Evolutionary conservation across 2,329 filamentous ascomycete species (phyloP).

Genomic region (Penicillium sp.): DNA sequence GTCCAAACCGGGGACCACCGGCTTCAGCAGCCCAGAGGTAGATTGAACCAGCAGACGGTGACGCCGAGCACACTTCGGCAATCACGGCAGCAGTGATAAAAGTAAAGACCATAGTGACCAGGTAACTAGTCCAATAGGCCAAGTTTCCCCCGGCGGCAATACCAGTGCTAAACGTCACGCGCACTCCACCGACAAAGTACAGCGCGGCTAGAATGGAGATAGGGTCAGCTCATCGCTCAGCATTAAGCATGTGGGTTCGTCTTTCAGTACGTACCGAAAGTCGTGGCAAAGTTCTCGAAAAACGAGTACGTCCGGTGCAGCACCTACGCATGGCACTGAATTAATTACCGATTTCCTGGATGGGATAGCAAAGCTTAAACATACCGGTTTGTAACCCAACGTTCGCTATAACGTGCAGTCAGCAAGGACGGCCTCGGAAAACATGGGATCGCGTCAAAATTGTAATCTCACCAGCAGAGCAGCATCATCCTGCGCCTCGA

Average conservation of each 20-base stretch:
- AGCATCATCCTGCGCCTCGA: conserved; percentile 40
- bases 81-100: conserved; percentile 65
- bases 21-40: conserved; percentile 66
- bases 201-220: conserved; percentile 53
- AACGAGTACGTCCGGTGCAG: conserved; percentile 61
- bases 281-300: conserved; percentile 63
- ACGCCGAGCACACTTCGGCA: conserved; percentile 63
- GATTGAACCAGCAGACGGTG: conserved; percentile 62
- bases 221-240: background rate
- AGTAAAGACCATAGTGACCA: conserved; percentile 63
- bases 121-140: conserved; percentile 66
- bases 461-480: conserved; percentile 37
- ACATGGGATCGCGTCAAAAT: background rate
- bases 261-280: conserved; percentile 53
- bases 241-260: background rate
- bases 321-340: conserved; percentile 46
- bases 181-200: conserved; percentile 64
- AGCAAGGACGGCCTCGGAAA: conserved; percentile 14
- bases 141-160: conserved; percentile 64
- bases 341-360: conserved; percentile 4
- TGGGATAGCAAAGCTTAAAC: conserved; percentile 20
- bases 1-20: conserved; percentile 59
- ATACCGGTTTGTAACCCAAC: conserved; percentile 60
- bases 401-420: conserved; percentile 44
- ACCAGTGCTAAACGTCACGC: conserved; percentile 65